phyloP scores from a whole-genome alignment of 768 basidiomycete species.

The Pilatotrama ljubarskyi region DNA sequence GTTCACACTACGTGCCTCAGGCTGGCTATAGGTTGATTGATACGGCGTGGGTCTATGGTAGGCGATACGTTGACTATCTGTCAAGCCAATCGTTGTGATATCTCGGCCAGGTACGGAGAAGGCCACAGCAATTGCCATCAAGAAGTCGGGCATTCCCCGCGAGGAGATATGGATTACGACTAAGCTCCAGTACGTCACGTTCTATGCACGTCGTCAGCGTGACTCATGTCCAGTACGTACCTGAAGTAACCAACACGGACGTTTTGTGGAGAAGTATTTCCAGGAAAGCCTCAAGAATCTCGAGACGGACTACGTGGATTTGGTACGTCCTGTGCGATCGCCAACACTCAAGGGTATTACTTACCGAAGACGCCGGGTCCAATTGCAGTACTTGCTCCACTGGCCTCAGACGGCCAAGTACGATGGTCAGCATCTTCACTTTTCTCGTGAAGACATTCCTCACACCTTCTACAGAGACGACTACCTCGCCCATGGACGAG shows the following conservation, averaged over 20 bases:
- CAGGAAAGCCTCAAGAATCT: conserved; percentile 32
- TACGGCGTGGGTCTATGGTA: conserved; percentile 34
- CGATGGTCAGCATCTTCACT: conserved; percentile 27
- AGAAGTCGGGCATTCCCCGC: conserved; percentile 58
- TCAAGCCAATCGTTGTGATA: background rate
- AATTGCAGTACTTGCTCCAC: conserved; percentile 48
- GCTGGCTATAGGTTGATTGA: conserved; percentile 32
- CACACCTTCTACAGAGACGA: conserved; percentile 17
- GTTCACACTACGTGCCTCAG: conserved; percentile 3
- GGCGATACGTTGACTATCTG: too few relatives aligned
- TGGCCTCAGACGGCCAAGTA: conserved; percentile 44
- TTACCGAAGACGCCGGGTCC: background rate
- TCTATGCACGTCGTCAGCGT: too few relatives aligned
- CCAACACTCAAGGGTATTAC: too few relatives aligned
- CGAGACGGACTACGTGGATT: conserved; percentile 34
- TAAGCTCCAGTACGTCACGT: conserved; percentile 39
- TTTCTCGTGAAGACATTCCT: background rate
- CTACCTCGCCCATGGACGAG: conserved; percentile 33
- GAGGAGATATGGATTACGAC: conserved; percentile 68
- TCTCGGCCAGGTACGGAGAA: conserved; percentile 24
- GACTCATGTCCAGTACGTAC: too few relatives aligned
- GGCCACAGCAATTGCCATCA: conserved; percentile 27
- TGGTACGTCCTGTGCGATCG: conserved; percentile 11
- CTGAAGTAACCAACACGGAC: conserved; percentile 40
- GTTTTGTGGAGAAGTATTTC: conserved; percentile 29